These are phyloP conservation scores for Thalassiosira delicatula DNA, from an alignment of 352 stramenopile genomes.

Conservation along the genomic window DNA sequence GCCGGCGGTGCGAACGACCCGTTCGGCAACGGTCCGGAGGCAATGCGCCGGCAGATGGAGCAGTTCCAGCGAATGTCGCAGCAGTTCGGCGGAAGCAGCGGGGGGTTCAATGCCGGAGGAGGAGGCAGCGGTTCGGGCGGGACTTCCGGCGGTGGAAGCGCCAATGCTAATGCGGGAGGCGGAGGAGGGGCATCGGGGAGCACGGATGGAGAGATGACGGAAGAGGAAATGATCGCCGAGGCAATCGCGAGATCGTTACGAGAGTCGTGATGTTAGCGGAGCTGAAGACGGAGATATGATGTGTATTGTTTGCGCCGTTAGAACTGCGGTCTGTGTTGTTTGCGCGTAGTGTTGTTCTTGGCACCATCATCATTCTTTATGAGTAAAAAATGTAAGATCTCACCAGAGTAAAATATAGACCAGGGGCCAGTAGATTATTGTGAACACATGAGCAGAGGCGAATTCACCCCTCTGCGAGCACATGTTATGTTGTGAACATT, in stretches of 20 bases:
- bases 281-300: not conserved
- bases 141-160: constrained; percentile 4
- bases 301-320: not conserved
- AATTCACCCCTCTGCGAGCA: too few species aligned
- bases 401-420: too few species aligned
- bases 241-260: constrained; percentile 83
- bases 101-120: constrained; percentile 20
- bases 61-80: constrained; percentile 41
- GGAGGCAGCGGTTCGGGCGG: not conserved
- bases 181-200: constrained; percentile 20
- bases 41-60: constrained; percentile 53
- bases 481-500: too few species aligned
- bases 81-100: constrained; percentile 33
- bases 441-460: too few species aligned
- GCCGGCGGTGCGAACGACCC: constrained; percentile 21
- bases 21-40: constrained; percentile 30
- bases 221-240: constrained; percentile 87
- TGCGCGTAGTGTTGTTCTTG: not conserved
- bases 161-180: constrained; percentile 20
- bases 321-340: not conserved
- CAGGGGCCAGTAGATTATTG: too few species aligned
- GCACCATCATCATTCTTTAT: not conserved
- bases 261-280: constrained; percentile 57
- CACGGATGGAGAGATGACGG: constrained; percentile 81
- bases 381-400: too few species aligned